Percentiles rank a stretch among this genome's conserved stretches.
Conservation (phyloP, 441 rosid genomes). For the Mallotus repandus region DNA sequence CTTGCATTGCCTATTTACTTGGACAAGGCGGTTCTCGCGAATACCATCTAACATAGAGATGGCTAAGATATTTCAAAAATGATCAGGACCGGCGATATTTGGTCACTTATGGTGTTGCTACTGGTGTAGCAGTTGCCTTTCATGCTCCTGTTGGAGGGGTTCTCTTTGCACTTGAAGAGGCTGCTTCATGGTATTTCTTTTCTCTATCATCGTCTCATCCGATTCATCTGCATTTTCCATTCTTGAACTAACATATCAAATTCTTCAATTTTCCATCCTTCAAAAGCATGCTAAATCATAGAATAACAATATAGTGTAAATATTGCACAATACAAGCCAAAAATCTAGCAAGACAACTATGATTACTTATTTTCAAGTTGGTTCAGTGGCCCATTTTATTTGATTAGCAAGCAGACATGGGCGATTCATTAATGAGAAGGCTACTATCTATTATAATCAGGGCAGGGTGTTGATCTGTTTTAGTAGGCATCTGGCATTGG, state of each 20-base stretch:
- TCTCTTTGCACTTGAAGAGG: constrained; percentile 96
- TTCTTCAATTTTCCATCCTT: background rate
- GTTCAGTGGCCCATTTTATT: background rate
- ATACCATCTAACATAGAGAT: constrained; percentile 85
- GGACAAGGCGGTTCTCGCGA: constrained; percentile 96
- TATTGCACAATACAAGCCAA: background rate
- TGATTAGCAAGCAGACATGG: background rate
- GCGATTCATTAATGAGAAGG: background rate
- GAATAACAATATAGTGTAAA: background rate
- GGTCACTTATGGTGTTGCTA: constrained; percentile 96
- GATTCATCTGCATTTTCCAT: background rate
- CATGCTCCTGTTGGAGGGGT: constrained; percentile 99
- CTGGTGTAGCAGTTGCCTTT: constrained; percentile 99
- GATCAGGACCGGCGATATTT: constrained; percentile 91
- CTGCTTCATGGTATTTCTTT: constrained; percentile 74
- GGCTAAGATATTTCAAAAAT: constrained; percentile 93
- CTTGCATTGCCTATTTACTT: constrained; percentile 86
- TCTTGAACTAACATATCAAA: background rate
- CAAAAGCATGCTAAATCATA: too few relatives aligned
- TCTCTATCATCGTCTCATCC: background rate
- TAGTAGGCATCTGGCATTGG: background rate
- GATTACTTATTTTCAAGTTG: background rate
- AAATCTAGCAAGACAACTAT: too few relatives aligned
- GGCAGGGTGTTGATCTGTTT: background rate
- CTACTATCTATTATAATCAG: background rate